A percentile compares a stretch with the other conserved stretches of the same genome.
These are phyloP conservation scores for Rhodotorula kratochvilovae DNA, from an alignment of 768 basidiomycete species.

Conservation along the genomic window DNA sequence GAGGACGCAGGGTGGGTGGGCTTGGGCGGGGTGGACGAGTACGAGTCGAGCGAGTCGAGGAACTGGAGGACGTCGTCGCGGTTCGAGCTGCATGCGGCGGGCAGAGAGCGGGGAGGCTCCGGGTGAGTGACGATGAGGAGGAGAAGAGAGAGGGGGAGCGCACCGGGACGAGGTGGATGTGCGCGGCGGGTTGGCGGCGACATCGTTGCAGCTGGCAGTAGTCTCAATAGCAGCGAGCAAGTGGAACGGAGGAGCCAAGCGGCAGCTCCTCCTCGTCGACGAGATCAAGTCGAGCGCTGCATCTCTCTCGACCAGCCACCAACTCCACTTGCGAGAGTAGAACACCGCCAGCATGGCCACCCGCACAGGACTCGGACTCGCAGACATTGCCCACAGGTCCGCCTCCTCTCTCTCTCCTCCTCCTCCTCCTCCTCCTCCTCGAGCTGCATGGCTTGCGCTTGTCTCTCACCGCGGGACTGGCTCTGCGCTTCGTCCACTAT, in stretches of 20 bases:
- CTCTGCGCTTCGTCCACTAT: not conserved
- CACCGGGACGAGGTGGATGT: constrained; percentile 15
- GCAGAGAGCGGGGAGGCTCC: not conserved
- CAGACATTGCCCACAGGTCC: constrained; percentile 34
- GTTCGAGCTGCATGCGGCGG: constrained; percentile 9
- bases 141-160: not conserved
- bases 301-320: no score
- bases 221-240: no score
- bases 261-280: no score
- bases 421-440: not conserved
- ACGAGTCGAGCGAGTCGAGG: constrained; percentile 87
- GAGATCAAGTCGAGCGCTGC: no score
- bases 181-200: not conserved
- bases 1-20: constrained; percentile 8
- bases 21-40: constrained; percentile 46
- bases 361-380: constrained; percentile 3
- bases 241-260: no score
- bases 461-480: not conserved
- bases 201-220: not conserved
- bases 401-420: not conserved
- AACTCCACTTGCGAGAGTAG: no score
- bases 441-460: no score
- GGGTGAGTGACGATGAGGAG: not conserved
- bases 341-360: constrained; percentile 2
- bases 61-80: constrained; percentile 75